Base-by-base conservation (phyloP, 2,329 filamentous ascomycete genomes). In the Arthrobotrys sinensis region DNA sequence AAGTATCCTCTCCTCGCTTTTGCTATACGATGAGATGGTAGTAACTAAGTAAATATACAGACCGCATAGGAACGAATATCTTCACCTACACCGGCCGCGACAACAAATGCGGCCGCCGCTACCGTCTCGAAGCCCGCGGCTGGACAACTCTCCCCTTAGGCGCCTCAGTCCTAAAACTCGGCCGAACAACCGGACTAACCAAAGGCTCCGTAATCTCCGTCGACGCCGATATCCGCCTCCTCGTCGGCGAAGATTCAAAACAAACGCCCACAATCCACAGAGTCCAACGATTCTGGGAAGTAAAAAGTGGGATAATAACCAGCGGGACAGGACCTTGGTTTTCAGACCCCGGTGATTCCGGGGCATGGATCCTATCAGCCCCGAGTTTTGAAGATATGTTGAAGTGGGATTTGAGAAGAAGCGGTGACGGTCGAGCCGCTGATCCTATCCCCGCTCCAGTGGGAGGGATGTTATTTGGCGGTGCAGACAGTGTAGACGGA, bases 401-500 rank as follows among this genome's bases (percentile, higher is more conserved):
- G 5, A 55, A 28, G 11, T 79, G 68, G 68, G 76, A 79, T 57
- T 12, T 77, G 36, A 21, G 73, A 19, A 34, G 73, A 4, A 40
- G 32, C 16, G 65, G 48, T 36, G 62, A 46, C n/a, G 32, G 46
- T 14, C 11, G 1, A 2, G 38, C 45, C 1, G 34, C 48, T 2
- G 76, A 72, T 45, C 76, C 76, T 0, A 69, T 79, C 10, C 45
- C 68, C n/a, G 76, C 76, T 1, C 76, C 76, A 1, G 76, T 79
- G 0, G 76, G 67, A 1, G 76, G 76, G 3, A 68, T 79, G 63
- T 34, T 79, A 36, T 79, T 79, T 38, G 76, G 52, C 4, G 76
- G 76, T 14, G 76, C 76, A 14, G 76, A 79, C 32, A 79, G 76
- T 43, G 76, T 79, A n/a, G 76, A 79, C 34, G 76, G 76, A 1